A percentile compares a stretch with the other conserved stretches of the same genome.
phyloP scores from a whole-genome alignment of 768 basidiomycete species.

The Lentinula guzmanii region DNA sequence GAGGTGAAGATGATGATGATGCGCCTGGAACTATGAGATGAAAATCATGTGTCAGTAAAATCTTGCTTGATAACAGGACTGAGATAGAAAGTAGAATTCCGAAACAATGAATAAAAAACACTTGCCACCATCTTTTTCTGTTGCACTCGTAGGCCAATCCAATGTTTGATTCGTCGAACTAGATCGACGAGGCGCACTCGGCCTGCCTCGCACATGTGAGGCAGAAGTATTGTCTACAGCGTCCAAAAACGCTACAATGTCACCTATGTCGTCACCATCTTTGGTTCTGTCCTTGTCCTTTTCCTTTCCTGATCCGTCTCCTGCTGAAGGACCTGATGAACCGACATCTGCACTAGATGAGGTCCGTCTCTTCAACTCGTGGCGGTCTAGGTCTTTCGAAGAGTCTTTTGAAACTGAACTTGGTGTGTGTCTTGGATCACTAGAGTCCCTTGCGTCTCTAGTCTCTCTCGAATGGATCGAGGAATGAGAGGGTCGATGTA shows the following conservation, averaged over 20 bases:
- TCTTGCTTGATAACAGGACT: too few relatives aligned
- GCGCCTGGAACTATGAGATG: not conserved
- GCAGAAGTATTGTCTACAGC: not conserved
- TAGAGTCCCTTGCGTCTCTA: not conserved
- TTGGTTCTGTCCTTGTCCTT: not conserved
- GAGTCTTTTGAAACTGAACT: not conserved
- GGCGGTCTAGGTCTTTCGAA: not conserved
- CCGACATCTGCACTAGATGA: not conserved
- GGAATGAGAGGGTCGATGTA: not conserved
- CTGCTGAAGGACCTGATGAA: not conserved
- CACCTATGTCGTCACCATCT: not conserved
- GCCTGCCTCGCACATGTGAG: not conserved
- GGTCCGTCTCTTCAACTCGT: not conserved
- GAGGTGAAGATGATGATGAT: not conserved
- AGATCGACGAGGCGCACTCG: not conserved
- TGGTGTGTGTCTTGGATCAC: not conserved
- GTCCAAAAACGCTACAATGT: constrained; percentile 1
- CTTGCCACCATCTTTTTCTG: not conserved
- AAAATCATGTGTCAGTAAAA: not conserved
- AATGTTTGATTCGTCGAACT: not conserved
- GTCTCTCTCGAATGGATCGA: not conserved
- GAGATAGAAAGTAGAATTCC: not conserved
- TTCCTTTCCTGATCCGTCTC: not conserved
- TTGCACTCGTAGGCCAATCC: not conserved
- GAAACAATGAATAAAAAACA: not conserved